phyloP scores from a whole-genome alignment of 2,329 filamentous ascomycete species.

The Sporothrix phasma region DNA sequence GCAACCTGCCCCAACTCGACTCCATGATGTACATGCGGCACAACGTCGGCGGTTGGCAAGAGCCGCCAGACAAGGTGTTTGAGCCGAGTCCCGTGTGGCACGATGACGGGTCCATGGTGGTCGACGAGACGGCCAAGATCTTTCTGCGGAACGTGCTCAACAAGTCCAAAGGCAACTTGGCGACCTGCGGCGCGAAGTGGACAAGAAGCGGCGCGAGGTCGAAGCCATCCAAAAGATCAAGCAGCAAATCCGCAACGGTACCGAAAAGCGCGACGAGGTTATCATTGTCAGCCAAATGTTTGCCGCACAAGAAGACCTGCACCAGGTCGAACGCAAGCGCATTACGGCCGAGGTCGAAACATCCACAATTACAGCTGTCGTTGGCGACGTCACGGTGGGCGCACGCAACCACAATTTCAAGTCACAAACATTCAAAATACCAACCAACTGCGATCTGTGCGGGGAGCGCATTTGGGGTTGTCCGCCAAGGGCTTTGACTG shows the following conservation, averaged over 20 bases:
- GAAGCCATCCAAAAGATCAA: conserved; percentile 65
- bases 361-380: conserved; percentile 78
- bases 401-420: conserved; percentile 97
- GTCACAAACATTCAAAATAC: conserved; percentile 97
- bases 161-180: conserved; percentile 82
- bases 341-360: conserved; percentile 89
- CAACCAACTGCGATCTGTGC: conserved; percentile 94
- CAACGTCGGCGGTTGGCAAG: conserved; percentile 73
- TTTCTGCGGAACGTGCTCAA: conserved; percentile 85
- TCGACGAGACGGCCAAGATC: conserved; percentile 77
- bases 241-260: conserved; percentile 68
- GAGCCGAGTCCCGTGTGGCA: conserved; percentile 97
- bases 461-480: conserved; percentile 95
- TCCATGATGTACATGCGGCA: conserved; percentile 97
- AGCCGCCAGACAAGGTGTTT: conserved; percentile 75
- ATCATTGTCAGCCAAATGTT: conserved; percentile 78
- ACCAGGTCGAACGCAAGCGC: conserved; percentile 72
- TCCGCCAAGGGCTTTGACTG: conserved; percentile 96
- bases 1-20: conserved; percentile 82
- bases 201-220: conserved; percentile 78
- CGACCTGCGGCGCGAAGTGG: conserved; percentile 71
- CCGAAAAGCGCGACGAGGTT: conserved; percentile 72
- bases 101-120: conserved; percentile 77
- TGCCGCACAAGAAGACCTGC: conserved; percentile 70
- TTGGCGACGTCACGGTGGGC: conserved; percentile 85